Conservation (phyloP, 805 yeast species). For the Sugiyamaella qingdaonensis region DNA sequence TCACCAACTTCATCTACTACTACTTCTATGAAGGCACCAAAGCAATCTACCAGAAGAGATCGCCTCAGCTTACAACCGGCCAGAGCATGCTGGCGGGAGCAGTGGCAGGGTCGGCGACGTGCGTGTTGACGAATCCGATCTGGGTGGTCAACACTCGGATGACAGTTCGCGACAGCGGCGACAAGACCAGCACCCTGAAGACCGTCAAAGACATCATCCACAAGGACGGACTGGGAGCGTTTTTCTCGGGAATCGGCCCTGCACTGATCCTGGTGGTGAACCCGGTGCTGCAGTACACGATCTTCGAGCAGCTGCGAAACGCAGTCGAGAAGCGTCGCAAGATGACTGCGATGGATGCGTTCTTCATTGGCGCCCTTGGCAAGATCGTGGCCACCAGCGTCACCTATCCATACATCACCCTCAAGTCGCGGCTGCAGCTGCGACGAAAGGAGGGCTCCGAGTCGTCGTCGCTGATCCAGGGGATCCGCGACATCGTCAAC, state of each 20-base stretch:
- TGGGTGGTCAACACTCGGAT: constrained; percentile 94
- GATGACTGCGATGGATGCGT: constrained; percentile 67
- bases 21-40: constrained; percentile 78
- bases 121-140: constrained; percentile 77
- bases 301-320: constrained; percentile 82
- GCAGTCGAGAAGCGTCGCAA: constrained; percentile 53
- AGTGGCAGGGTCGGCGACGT: constrained; percentile 82
- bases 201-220: constrained; percentile 59
- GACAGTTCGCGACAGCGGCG: constrained; percentile 49
- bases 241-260: constrained; percentile 84
- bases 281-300: constrained; percentile 89
- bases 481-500: constrained; percentile 51
- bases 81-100: constrained; percentile 78
- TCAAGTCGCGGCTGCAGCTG: constrained; percentile 85
- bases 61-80: constrained; percentile 40
- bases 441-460: constrained; percentile 37
- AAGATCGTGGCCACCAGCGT: constrained; percentile 82
- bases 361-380: constrained; percentile 83
- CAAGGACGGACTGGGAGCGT: constrained; percentile 64
- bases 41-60: constrained; percentile 23
- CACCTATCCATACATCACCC: constrained; percentile 86
- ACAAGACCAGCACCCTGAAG: constrained; percentile 46
- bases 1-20: constrained; percentile 85
- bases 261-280: constrained; percentile 81
- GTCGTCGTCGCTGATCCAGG: constrained; percentile 27